Percentiles rank a stretch among this genome's conserved stretches.
These are phyloP conservation scores for Phoma sp. DNA, from an alignment of 2,329 filamentous ascomycete genomes.

Conservation along the genomic window DNA sequence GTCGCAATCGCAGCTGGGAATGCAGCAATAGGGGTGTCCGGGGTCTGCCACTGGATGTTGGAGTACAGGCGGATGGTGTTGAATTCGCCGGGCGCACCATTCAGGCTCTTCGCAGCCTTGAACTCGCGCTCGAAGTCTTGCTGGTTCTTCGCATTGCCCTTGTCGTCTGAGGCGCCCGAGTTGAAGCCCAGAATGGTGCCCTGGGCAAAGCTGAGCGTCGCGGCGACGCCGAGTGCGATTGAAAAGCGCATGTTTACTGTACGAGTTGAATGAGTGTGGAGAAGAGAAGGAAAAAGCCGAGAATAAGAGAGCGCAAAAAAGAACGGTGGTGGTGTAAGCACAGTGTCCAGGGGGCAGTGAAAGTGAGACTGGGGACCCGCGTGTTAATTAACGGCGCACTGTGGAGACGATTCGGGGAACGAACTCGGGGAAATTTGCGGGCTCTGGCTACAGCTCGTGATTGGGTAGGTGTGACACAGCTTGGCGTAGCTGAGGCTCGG, in stretches of 20 bases:
- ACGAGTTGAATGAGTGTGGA: constrained; percentile 13
- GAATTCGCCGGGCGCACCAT: constrained; percentile 69
- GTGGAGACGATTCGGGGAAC: constrained; percentile 2
- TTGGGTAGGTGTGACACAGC: constrained; percentile 9
- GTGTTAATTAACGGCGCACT: constrained; percentile 14
- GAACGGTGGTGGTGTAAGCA: neutral
- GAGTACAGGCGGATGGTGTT: constrained; percentile 75
- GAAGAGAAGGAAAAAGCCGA: neutral
- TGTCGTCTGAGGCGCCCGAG: constrained; percentile 41
- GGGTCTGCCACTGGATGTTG: constrained; percentile 72
- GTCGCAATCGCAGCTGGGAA: constrained; percentile 47
- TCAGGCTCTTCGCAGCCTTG: constrained; percentile 67
- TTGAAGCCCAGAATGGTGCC: constrained; percentile 44
- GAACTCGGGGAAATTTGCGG: constrained; percentile 11
- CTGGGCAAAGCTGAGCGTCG: constrained; percentile 32
- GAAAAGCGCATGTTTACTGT: constrained; percentile 29
- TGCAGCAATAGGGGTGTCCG: constrained; percentile 67
- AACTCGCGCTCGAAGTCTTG: constrained; percentile 75
- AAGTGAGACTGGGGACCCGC: constrained; percentile 12
- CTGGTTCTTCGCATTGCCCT: constrained; percentile 61
- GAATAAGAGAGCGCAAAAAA: neutral
- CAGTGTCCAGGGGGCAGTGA: neutral
- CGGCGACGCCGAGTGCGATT: constrained; percentile 31
- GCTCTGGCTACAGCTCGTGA: neutral
- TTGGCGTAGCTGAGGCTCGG: constrained; percentile 12